Base-by-base conservation (phyloP, 2,329 filamentous ascomycete genomes). In the Thelonectria blattea region DNA sequence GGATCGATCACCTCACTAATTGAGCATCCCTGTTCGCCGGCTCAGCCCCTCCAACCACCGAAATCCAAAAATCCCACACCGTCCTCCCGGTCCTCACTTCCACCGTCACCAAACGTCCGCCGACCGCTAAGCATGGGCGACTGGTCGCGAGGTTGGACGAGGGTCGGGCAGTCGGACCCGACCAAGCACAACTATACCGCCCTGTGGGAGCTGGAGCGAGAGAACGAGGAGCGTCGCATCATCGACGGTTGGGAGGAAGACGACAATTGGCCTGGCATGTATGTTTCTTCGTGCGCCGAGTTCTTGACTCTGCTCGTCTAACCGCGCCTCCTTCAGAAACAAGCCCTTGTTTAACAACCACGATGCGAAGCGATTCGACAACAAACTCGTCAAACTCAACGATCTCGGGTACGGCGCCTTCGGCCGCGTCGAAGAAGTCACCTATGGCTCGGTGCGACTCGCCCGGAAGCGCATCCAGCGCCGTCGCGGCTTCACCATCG, bases 401-500 rank as follows among this genome's bases (percentile, higher is more conserved):
- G 72, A 76, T n/a, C 71, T 83, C 10, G 80, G 80, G n/a, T 68
- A 66, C 46, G 80, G 80, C 30, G 74, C 74, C 17, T 80, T 77
- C 66, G 80, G 80, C 45, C 67, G 75, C 37, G 81, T 83, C 24
- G 76, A 82, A 60, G 77, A 79, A 57, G 76, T 81, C 20, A 73
- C 71, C 5, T 77, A 76, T 58, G 73, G 72, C 15, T 71, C 73
- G 9, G 78, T 83, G 49, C 77, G 73, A 49, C 74, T 82, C 57
- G 80, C 80, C 5, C 72, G 80, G 41, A 83, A 83, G 69, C 75
- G 76, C 65, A 78, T 81, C 56, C 61, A 68, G 30, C 74, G 73
- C 12, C 67, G 73, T 6, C 75, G 77, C 17, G 72, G 73, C 17
- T 71, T 75, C 41, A 75, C 74, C 5, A 74, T 82, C 14, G 75